A percentile compares a stretch with the other conserved stretches of the same genome.
These are phyloP conservation scores for Rhizopogon sp. DNA, from an alignment of 768 basidiomycete genomes.

Conservation along the genomic window DNA sequence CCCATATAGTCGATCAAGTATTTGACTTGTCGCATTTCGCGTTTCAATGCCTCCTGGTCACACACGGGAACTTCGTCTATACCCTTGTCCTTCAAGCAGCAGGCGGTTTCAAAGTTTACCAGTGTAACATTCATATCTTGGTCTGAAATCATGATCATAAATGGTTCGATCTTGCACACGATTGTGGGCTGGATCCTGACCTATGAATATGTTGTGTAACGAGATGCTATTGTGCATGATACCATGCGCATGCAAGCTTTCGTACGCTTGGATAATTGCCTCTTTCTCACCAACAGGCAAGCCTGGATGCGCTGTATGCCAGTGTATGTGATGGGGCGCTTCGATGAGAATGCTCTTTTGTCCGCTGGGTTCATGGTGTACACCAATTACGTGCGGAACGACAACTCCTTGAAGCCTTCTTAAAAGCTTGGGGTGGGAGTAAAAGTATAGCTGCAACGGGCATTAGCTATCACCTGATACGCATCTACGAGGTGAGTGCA, in stretches of 20 bases:
- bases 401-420: constrained; percentile 17
- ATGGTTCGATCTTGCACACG: background rate
- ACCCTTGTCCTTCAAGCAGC: constrained; percentile 1
- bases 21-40: constrained; percentile 19
- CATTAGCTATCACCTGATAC: background rate
- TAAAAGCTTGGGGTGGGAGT: constrained; percentile 11
- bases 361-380: constrained; percentile 7
- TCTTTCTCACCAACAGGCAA: constrained; percentile 8
- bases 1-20: constrained; percentile 16
- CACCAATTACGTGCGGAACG: constrained; percentile 13
- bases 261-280: constrained; percentile 13
- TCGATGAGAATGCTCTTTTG: constrained; percentile 13
- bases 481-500: background rate
- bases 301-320: constrained; percentile 11
- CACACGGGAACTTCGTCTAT: constrained; percentile 3
- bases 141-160: background rate
- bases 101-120: constrained; percentile 9
- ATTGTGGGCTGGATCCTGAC: constrained; percentile 2
- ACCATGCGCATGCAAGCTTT: constrained; percentile 13
- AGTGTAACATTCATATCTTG: background rate
- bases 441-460: constrained; percentile 10
- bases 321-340: constrained; percentile 12
- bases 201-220: constrained; percentile 15
- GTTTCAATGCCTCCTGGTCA: constrained; percentile 1
- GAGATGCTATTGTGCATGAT: constrained; percentile 16